Evolutionary conservation across 129 eudicot genomes (phyloP).

Genomic region (Flaveria robusta): DNA sequence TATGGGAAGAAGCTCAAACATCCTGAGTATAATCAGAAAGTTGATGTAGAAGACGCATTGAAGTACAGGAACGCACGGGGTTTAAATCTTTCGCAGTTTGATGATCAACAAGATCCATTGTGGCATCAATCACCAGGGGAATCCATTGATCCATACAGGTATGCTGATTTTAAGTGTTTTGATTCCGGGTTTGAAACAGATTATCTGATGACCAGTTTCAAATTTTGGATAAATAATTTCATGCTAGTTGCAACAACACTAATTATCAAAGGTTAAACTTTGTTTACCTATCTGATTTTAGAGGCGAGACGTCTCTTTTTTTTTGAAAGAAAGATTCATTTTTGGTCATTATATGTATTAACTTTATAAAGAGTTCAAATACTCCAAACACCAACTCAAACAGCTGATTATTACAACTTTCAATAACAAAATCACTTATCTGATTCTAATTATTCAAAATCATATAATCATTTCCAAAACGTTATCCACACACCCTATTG

Average conservation of each 20-base stretch:
- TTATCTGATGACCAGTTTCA: no score
- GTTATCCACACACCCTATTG: not conserved
- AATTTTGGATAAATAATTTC: no score
- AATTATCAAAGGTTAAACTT: no score
- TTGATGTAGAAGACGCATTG: conserved; percentile 48
- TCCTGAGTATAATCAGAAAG: conserved; percentile 46
- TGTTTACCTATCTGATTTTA: no score
- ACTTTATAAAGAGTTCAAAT: no score
- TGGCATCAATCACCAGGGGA: conserved; percentile 55
- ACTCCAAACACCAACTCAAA: no score
- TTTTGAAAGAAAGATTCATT: no score
- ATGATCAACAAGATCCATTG: conserved; percentile 43
- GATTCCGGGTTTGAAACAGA: no score
- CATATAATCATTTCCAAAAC: not conserved
- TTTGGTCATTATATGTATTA: no score
- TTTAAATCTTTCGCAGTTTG: conserved; percentile 44
- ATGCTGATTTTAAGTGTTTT: conserved; percentile 1
- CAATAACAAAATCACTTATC: not conserved
- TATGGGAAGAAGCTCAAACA: conserved; percentile 54
- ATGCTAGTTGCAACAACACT: no score
- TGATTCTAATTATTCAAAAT: not conserved
- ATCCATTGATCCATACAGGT: conserved; percentile 41
- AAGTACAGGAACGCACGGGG: conserved; percentile 44
- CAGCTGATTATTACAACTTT: not conserved
- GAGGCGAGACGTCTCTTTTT: no score